Base-by-base conservation (phyloP, 371 early-diverging fungal species). In the Mucor irregularis region DNA sequence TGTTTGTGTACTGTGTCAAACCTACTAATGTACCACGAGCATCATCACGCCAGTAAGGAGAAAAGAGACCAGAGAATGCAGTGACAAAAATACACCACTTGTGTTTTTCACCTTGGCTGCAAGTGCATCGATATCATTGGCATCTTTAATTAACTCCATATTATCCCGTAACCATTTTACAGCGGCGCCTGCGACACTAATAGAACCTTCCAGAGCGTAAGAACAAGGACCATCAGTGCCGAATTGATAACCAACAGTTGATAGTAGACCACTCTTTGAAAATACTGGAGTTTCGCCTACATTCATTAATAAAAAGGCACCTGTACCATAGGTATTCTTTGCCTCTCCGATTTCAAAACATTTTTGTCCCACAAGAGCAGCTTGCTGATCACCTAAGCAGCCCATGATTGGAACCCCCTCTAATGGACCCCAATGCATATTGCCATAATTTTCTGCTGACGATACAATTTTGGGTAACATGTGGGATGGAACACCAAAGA, bases 281-380 rank as follows among this genome's bases (percentile, higher is more conserved):
- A 86, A 62, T 29, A 93, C 87, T 21, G 90, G 87, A 38, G 81
- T 67, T 4, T 67, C 45, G n/a, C 98, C 98, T 3, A 96, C 95
- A 78, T 98, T 96, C 79, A 91, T 89, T 46, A 98, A 70, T 88
- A 97, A 86, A 68, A 96, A 97, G 60, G 95, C 94, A 21, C 98
- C 97, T 8, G 97, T 97, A 22, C 97, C 98, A 73, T 95, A 82
- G 7, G 98, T 98, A 77, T 94, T 96, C 79, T 98, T 98, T 39
- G 90, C 90, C 62, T 91, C 87, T 3, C 98, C 97, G 0, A 80
- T 74, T 22, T 83, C 61, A 66, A 95, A 91, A 71, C 98, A 97
- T 58, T 85, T 83, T 64, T 97, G 98, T 9, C 98, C 98, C 7
- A 98, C 94, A 38, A 96, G 76, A 5, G 98, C 97, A 3, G 97